Conservation (phyloP, 2,329 filamentous ascomycete genomes). For the Colletotrichum abscissum region DNA sequence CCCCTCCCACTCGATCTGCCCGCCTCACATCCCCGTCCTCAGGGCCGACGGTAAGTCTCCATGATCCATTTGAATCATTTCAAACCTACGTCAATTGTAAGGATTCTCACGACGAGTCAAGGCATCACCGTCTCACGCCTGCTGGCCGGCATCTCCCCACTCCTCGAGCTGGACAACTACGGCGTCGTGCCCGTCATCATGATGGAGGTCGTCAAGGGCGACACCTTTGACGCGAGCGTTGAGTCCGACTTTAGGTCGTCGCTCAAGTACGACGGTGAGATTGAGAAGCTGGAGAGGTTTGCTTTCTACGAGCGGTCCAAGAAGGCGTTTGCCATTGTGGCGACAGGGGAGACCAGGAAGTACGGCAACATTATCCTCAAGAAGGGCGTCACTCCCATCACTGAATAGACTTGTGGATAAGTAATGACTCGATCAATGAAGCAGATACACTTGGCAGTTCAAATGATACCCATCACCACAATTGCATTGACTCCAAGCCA, state of each 20-base stretch:
- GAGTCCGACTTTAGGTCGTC: slow-evolving; percentile 23
- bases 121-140: slow-evolving; percentile 32
- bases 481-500: too few relatives aligned
- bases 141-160: slow-evolving; percentile 23
- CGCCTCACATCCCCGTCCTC: slow-evolving; percentile 28
- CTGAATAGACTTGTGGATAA: background rate
- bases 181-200: slow-evolving; percentile 32
- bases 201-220: slow-evolving; percentile 34
- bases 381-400: slow-evolving; percentile 24
- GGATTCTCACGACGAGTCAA: too few relatives aligned
- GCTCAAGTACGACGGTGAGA: slow-evolving; percentile 26
- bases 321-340: slow-evolving; percentile 26
- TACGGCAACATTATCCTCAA: slow-evolving; percentile 31
- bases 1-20: slow-evolving; percentile 32
- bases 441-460: too few relatives aligned
- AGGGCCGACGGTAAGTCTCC: slow-evolving; percentile 22
- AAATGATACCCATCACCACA: too few relatives aligned
- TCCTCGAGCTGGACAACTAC: slow-evolving; percentile 32
- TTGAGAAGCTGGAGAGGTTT: slow-evolving; percentile 32
- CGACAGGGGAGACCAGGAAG: slow-evolving; percentile 32
- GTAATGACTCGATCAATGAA: background rate
- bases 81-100: too few relatives aligned
- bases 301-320: slow-evolving; percentile 30
- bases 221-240: slow-evolving; percentile 29
- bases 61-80: too few relatives aligned